Base-by-base conservation (phyloP, 371 early-diverging fungal genomes). In the Mortierella sp. region DNA sequence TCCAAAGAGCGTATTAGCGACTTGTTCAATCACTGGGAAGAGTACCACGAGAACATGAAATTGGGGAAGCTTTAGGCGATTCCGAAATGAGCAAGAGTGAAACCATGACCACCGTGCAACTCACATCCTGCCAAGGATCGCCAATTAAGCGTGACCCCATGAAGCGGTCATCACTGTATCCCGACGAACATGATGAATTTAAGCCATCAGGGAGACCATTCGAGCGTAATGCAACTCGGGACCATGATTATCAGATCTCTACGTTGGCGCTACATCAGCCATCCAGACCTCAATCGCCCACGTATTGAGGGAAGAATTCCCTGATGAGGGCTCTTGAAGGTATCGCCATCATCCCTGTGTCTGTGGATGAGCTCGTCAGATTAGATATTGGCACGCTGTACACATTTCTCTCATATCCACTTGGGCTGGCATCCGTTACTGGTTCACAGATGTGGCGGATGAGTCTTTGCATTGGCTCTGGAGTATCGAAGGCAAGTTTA, bases 401-500 rank as follows among this genome's bases (percentile, higher is more conserved):
- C 68, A 54, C 23, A 59, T 74, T 28, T 68, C 64, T 26, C 8
- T 74, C 28, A 64, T 68, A 19, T 64, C 74, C 1, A 53, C 31
- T 12, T 74, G 61, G 61, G 74, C 69, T 2, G 80, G 57, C 21
- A 49, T 56, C 12, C 16, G 27, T 13, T 53, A 54, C 13, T 81
- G 71, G 54, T 21, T 70, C 31, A 31, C 18, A 21, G 81, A 81
- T 50, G 71, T 83, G 2, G 28, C 41, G 21, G 60, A 54, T 3
- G 78, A 78, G 49, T 47, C 65, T 28, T 16, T 24, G 21, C 71
- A 71, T 21, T 78, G 67, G 67, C 57, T 78, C 12, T 71, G 71
- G 78, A 71, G 58, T 23, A 72, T 78, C 60, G 58, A 57, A 49
- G 67, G 67, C 64, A 69, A 57, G 58, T 74, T 74, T 26, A 74